Base-by-base conservation (phyloP, 1,284 basidiomycete genomes). In the Bjerkandera adusta region DNA sequence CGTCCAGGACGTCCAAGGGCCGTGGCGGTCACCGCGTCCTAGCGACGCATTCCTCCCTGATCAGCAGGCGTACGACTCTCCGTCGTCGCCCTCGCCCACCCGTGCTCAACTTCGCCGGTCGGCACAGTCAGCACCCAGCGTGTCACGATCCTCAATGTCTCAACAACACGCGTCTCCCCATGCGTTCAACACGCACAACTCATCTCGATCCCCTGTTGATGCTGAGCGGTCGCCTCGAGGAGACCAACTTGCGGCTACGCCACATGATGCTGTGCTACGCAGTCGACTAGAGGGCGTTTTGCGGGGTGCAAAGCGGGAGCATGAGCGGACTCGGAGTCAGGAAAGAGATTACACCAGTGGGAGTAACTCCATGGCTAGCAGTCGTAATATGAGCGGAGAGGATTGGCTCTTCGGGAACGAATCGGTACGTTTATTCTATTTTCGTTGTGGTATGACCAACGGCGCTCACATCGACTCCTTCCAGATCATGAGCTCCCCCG, bases 221-320 rank as follows among this genome's bases (percentile, higher is more conserved):
- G 53, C 43, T 36, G 60, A 60, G n/a, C 52, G 50, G 6, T 30
- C 47, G 37, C 25, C 39, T 20, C 27, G 36, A 21, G 36, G 21
- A n/a, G 24, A 25, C 36, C 35, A 37, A 22, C 29, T 16, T 2
- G 18, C 45, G 29, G 27, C 63, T 49, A 73, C 78, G 10, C 76
- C 80, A 0, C 79, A 82, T 40, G 77, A 76, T 54, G 74, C 73
- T 33, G 79, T 76, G 5, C 65, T 83, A 21, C 68, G 73, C n/a
- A 72, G 68, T 36, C 68, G 74, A 21, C 63, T 82, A n/a, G 79
- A 83, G 59, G 64, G 71, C 8, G 76, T 81, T 29, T 59, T 82
- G 25, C 64, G 64, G 49, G 59, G 53, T 46, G 58, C 64, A 57
- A 57, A 62, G 59, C 3, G 15, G 26, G 48, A 61, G 44, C 56